These are phyloP conservation scores for Rhynchospora pubera DNA, from an alignment of 176 grass and related monocot genomes.

Conservation along the genomic window DNA sequence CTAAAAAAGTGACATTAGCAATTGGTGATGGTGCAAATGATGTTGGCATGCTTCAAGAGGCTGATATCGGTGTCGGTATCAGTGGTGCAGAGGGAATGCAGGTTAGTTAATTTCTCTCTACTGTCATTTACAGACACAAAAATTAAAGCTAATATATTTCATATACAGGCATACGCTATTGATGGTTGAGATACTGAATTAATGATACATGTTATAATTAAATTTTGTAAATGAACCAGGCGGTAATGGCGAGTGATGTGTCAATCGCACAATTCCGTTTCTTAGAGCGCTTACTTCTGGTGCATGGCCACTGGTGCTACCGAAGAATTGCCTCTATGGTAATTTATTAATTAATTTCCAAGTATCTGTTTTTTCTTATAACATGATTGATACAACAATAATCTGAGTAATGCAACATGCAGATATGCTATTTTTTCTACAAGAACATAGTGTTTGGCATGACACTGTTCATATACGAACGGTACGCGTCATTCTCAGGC, in stretches of 20 bases:
- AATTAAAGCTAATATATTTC: no score
- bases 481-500: slow-evolving; percentile 53
- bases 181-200: no score
- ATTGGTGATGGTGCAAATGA: slow-evolving; percentile 95
- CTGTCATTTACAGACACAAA: no score
- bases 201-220: background rate
- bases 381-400: no score
- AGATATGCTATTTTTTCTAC: slow-evolving; percentile 98
- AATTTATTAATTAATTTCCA: background rate
- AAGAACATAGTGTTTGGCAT: slow-evolving; percentile 91
- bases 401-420: background rate
- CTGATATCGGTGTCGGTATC: slow-evolving; percentile 89
- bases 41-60: slow-evolving; percentile 97
- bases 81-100: slow-evolving; percentile 97
- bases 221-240: slow-evolving; percentile 31
- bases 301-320: slow-evolving; percentile 97
- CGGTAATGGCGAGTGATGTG: slow-evolving; percentile 93
- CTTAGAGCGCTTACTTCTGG: slow-evolving; percentile 73
- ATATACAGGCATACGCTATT: no score
- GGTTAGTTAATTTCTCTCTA: slow-evolving; percentile 30
- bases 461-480: slow-evolving; percentile 76
- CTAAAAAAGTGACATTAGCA: slow-evolving; percentile 54
- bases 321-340: slow-evolving; percentile 89
- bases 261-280: slow-evolving; percentile 89
- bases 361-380: background rate